A percentile compares a stretch with the other conserved stretches of the same genome.
Evolutionary conservation across 106 monocot genomes (phyloP).

Genomic region (Platanthera guangdongensis): DNA sequence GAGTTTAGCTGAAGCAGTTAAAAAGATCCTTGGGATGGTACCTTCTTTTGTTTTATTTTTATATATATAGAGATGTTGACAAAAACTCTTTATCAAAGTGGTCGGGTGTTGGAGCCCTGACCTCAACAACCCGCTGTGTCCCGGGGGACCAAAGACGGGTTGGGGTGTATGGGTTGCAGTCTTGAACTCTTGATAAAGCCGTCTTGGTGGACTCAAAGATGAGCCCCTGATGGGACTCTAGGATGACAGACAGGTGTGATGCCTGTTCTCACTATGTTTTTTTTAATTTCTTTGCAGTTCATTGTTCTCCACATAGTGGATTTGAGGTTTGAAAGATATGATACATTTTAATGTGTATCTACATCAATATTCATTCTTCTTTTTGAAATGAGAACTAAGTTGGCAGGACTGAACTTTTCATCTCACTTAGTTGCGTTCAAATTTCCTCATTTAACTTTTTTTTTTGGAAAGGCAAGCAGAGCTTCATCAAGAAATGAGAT

Average conservation of each 20-base stretch:
- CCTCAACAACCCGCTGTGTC: too few species aligned
- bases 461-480: constrained; percentile 45
- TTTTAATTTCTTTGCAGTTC: background rate
- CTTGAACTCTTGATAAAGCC: too few species aligned
- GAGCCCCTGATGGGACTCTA: too few species aligned
- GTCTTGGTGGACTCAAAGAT: too few species aligned
- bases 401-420: background rate
- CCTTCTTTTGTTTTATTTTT: background rate
- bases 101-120: too few species aligned
- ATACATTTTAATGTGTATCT: background rate
- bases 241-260: too few species aligned
- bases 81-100: background rate
- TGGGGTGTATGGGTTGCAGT: too few species aligned
- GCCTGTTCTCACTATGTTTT: too few species aligned
- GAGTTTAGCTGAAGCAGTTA: constrained; percentile 40
- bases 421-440: background rate
- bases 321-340: background rate
- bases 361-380: background rate
- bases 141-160: too few species aligned
- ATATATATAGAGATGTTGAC: background rate
- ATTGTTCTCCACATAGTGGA: background rate
- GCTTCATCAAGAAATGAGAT: constrained; percentile 72
- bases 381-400: background rate
- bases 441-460: background rate
- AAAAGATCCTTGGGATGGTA: constrained; percentile 58